Conservation (phyloP, 2,329 filamentous ascomycete species). For the Microsporum audouinii region DNA sequence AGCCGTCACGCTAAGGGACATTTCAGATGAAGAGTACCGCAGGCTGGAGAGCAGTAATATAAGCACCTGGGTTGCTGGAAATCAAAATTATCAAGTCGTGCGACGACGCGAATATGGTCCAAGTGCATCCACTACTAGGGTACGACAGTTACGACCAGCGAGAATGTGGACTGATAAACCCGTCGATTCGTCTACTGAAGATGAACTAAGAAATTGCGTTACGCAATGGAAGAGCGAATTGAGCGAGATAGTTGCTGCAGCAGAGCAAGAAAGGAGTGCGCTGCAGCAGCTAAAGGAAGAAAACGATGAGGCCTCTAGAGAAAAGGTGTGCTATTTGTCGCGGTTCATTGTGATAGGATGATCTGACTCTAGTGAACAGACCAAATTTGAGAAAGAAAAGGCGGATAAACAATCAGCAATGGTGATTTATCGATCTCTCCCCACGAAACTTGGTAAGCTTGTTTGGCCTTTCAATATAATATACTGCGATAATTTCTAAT, state of each 20-base stretch:
- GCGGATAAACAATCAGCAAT: constrained; percentile 53
- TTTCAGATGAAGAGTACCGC: constrained; percentile 57
- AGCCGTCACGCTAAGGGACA: constrained; percentile 52
- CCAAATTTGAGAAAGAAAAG: constrained; percentile 46
- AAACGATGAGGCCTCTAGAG: constrained; percentile 21
- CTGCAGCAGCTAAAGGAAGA: constrained; percentile 18
- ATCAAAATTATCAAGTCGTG: constrained; percentile 51
- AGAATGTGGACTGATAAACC: constrained; percentile 66
- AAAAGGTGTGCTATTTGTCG: constrained; percentile 32
- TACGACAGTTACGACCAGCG: constrained; percentile 50
- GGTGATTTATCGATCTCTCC: constrained; percentile 55
- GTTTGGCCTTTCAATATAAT: constrained; percentile 12
- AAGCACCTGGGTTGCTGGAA: constrained; percentile 57
- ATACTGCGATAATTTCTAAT: constrained; percentile 18
- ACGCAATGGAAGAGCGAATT: constrained; percentile 34
- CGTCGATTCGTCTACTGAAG: constrained; percentile 51
- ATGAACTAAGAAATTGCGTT: constrained; percentile 43
- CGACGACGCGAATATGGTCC: constrained; percentile 72
- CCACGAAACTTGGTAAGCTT: constrained; percentile 56
- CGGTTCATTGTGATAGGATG: neutral
- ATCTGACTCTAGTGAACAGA: constrained; percentile 18
- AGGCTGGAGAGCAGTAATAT: constrained; percentile 50
- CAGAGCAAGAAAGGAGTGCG: constrained; percentile 22
- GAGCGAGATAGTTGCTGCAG: constrained; percentile 19
- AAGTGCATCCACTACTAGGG: constrained; percentile 57